These are phyloP conservation scores for Boletus patriciae DNA, from an alignment of 768 basidiomycete genomes.

Conservation along the genomic window DNA sequence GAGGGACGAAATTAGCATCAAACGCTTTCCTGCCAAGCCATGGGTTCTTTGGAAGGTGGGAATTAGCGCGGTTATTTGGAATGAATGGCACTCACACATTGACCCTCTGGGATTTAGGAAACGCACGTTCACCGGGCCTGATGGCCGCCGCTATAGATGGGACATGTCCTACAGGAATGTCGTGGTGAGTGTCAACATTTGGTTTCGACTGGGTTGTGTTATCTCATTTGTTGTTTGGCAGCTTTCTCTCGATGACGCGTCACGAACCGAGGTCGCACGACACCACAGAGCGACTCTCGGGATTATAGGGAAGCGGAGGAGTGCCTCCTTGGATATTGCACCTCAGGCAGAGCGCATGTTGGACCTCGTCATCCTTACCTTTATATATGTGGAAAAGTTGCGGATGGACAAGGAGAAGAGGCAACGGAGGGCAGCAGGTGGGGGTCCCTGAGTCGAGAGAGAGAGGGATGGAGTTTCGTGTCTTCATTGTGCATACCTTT, in stretches of 20 bases:
- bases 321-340: slow-evolving; percentile 23
- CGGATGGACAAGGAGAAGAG: slow-evolving; percentile 26
- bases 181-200: slow-evolving; percentile 5
- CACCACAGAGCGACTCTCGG: slow-evolving; percentile 26
- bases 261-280: slow-evolving; percentile 16
- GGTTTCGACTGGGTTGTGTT: neutral
- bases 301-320: slow-evolving; percentile 24
- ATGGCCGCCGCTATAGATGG: slow-evolving; percentile 37
- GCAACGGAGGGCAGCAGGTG: slow-evolving; percentile 2
- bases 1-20: slow-evolving; percentile 26
- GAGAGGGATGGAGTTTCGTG: neutral
- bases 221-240: slow-evolving; percentile 1
- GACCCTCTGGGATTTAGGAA: slow-evolving; percentile 7
- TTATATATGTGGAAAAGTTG: slow-evolving; percentile 34
- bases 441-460: slow-evolving; percentile 14
- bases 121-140: slow-evolving; percentile 33
- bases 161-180: slow-evolving; percentile 14
- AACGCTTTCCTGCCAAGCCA: slow-evolving; percentile 22
- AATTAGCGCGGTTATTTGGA: neutral
- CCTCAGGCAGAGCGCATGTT: slow-evolving; percentile 25
- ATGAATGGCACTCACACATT: neutral
- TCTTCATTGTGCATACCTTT: neutral
- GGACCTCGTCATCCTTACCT: slow-evolving; percentile 29
- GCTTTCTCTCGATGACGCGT: slow-evolving; percentile 23
- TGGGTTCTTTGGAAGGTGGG: slow-evolving; percentile 21